A percentile compares a stretch with the other conserved stretches of the same genome.
phyloP scores from a whole-genome alignment of 1,284 basidiomycete genomes.

The Tilletia indica region DNA sequence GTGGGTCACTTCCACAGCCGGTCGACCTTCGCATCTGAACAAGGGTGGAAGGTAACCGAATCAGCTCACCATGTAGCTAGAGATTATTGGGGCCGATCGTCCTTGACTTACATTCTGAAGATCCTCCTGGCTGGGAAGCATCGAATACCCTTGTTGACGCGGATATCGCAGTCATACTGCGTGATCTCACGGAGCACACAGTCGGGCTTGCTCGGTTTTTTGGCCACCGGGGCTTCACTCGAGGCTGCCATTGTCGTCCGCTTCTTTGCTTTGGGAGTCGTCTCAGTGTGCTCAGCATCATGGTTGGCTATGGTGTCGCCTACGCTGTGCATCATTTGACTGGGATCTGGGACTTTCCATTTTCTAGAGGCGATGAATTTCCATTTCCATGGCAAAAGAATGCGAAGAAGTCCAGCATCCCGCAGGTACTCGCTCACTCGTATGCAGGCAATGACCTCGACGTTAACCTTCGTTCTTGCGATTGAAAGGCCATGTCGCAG shows the following conservation, averaged over 20 bases:
- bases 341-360: too few species aligned
- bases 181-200: neutral
- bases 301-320: neutral
- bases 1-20: conserved; percentile 7
- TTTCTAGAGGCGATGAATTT: too few species aligned
- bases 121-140: neutral
- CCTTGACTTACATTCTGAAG: conserved; percentile 2
- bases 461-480: neutral
- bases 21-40: neutral
- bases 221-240: too few species aligned
- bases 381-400: neutral
- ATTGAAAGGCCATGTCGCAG: neutral
- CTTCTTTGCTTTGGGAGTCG: neutral
- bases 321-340: neutral
- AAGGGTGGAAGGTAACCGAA: neutral
- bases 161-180: neutral
- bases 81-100: neutral
- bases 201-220: neutral
- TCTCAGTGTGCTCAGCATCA: neutral
- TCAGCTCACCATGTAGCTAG: neutral
- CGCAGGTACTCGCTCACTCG: neutral
- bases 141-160: neutral
- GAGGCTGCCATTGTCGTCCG: neutral
- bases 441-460: neutral
- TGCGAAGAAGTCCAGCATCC: neutral